Conservation (phyloP, 169 alveolate genomes). For the Plasmodium falciparum region DNA sequence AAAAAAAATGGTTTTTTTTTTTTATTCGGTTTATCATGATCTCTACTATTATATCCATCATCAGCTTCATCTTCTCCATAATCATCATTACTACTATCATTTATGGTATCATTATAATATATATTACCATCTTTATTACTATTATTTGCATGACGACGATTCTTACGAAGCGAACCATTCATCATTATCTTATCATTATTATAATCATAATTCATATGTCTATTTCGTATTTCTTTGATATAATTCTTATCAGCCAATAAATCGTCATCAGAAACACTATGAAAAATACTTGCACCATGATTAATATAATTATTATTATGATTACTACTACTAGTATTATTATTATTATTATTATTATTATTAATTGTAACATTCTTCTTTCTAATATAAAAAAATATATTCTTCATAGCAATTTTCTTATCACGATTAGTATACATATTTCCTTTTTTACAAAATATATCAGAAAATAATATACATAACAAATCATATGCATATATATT, state of each 20-base stretch:
- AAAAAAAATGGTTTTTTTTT: slow-evolving; percentile 18
- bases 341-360: too few species aligned
- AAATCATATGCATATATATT: slow-evolving; percentile 77
- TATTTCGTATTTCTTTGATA: neutral
- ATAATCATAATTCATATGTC: slow-evolving; percentile 9
- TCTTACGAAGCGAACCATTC: neutral
- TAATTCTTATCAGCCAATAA: neutral
- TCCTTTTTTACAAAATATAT: slow-evolving; percentile 69
- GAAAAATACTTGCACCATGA: neutral
- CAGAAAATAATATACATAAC: slow-evolving; percentile 69
- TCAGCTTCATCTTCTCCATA: neutral
- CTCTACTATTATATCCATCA: slow-evolving; percentile 7
- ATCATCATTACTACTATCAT: neutral
- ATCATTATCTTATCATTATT: neutral
- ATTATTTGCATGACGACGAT: neutral
- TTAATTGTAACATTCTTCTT: neutral
- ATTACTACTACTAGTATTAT: too few species aligned
- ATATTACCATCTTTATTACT: neutral
- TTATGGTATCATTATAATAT: neutral
- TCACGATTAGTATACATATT: slow-evolving; percentile 67
- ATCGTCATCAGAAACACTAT: neutral
- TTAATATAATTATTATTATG: neutral
- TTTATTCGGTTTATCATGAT: slow-evolving; percentile 14
- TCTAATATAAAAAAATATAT: slow-evolving; percentile 23
- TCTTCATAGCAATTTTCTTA: slow-evolving; percentile 68